phyloP scores from a whole-genome alignment of 148 eudicot genomes.

The Chenopodium berlandieri region DNA sequence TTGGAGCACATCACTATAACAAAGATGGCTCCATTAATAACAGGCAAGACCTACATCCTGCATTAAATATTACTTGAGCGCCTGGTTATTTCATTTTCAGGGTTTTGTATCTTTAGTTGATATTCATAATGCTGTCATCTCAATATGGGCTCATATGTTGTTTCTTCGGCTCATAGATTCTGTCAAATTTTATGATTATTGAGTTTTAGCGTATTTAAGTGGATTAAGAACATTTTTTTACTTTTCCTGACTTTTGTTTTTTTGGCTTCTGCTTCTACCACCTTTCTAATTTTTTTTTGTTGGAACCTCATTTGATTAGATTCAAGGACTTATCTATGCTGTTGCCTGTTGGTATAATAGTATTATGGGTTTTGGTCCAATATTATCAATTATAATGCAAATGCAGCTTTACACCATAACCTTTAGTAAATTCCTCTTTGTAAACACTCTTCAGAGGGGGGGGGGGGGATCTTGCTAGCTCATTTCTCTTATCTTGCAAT shows the following conservation, averaged over 20 bases:
- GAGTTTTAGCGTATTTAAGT: neutral
- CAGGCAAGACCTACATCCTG: conserved; percentile 35
- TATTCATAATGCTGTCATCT: neutral
- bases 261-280: neutral
- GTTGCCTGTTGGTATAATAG: neutral
- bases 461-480: neutral
- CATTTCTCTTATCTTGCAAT: neutral
- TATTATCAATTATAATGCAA: neutral
- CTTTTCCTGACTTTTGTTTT: neutral
- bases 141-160: neutral
- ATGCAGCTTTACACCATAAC: neutral
- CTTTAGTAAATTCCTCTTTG: neutral
- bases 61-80: neutral
- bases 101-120: neutral
- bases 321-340: neutral
- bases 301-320: neutral
- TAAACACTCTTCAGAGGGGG: neutral
- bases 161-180: neutral
- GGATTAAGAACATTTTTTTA: neutral
- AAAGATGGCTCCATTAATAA: conserved; percentile 69
- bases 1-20: conserved; percentile 75
- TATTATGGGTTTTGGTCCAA: neutral
- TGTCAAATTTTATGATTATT: neutral
- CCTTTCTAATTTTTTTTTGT: neutral
- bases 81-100: neutral